Evolutionary conservation across 176 grass and related monocot species (phyloP).

Genomic region (Avena eriantha): DNA sequence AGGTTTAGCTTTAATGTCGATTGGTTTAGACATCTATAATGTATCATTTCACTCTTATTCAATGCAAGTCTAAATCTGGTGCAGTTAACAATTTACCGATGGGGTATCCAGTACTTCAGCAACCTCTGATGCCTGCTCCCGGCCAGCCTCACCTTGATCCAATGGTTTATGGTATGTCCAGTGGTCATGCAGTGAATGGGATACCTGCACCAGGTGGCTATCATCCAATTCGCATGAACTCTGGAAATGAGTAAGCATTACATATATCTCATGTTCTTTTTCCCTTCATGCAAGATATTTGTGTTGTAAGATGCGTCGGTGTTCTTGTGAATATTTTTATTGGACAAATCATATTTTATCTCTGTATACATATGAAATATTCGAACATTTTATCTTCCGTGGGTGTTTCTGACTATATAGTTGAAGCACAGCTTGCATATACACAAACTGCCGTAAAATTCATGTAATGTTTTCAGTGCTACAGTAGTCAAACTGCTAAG

Average conservation of each 20-base stretch:
- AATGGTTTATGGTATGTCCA: slow-evolving; percentile 70
- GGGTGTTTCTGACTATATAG: slow-evolving; percentile 11
- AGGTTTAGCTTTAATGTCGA: slow-evolving; percentile 8
- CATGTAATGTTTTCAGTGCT: background rate
- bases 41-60: slow-evolving; percentile 50
- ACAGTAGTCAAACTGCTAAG: slow-evolving; percentile 31
- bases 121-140: slow-evolving; percentile 72
- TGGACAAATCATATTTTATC: slow-evolving; percentile 10
- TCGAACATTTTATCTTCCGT: background rate
- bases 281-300: slow-evolving; percentile 5
- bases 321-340: background rate
- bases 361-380: slow-evolving; percentile 3
- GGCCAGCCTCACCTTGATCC: slow-evolving; percentile 77
- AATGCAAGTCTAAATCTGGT: slow-evolving; percentile 60
- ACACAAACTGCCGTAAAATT: background rate
- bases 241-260: slow-evolving; percentile 84
- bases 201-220: slow-evolving; percentile 80
- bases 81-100: slow-evolving; percentile 97
- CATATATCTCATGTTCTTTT: slow-evolving; percentile 33
- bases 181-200: slow-evolving; percentile 88
- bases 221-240: slow-evolving; percentile 90
- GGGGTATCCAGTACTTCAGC: slow-evolving; percentile 94
- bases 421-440: slow-evolving; percentile 35
- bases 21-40: slow-evolving; percentile 17
- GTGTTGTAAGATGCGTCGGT: background rate